Evolutionary conservation across 2,329 filamentous ascomycete genomes (phyloP).

Genomic region (Cytospora leucostoma): DNA sequence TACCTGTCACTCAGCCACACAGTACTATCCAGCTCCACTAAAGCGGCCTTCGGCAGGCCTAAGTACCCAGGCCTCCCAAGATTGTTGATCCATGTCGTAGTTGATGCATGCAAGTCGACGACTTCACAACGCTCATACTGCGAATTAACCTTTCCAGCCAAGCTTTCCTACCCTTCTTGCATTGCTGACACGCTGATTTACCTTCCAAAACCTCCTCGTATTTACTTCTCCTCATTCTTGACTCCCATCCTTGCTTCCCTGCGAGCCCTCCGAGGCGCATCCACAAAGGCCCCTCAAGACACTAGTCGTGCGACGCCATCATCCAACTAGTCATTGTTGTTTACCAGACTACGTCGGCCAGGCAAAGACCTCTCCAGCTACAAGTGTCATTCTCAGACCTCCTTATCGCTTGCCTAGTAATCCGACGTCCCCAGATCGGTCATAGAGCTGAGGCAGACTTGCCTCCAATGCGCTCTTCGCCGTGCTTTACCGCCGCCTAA

Average conservation of each 20-base stretch:
- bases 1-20: background rate
- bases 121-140: background rate
- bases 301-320: slow-evolving; percentile 3
- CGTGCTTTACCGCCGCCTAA: slow-evolving; percentile 28
- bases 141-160: background rate
- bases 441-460: background rate
- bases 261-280: background rate
- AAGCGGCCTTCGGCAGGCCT: background rate
- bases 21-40: background rate
- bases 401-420: background rate
- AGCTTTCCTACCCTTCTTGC: slow-evolving; percentile 5
- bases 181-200: slow-evolving; percentile 6
- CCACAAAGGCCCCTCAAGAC: background rate
- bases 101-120: slow-evolving; percentile 5
- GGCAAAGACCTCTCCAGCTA: background rate
- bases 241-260: background rate
- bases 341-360: background rate
- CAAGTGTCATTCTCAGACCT: background rate
- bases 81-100: background rate
- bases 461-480: slow-evolving; percentile 8
- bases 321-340: background rate
- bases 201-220: background rate
- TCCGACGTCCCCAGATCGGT: background rate
- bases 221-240: background rate
- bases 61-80: slow-evolving; percentile 2